These are phyloP conservation scores for Leccinum subrobustum DNA, from an alignment of 1,284 basidiomycete species.

Conservation along the genomic window DNA sequence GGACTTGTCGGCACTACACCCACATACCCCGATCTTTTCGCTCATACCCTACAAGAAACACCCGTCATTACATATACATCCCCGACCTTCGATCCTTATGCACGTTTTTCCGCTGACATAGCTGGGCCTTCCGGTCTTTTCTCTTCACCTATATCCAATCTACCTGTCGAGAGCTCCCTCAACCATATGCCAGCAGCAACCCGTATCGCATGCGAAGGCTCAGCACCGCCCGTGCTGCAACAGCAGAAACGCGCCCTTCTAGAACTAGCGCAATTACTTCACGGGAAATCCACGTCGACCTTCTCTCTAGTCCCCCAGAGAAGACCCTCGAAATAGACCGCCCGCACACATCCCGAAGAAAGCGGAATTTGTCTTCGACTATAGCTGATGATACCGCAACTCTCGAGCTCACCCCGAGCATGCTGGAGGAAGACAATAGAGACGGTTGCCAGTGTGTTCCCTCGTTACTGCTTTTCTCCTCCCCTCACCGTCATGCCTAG, in stretches of 20 bases:
- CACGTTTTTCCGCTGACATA: conserved; percentile 30
- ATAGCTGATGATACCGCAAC: conserved; percentile 34
- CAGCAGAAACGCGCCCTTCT: conserved; percentile 33
- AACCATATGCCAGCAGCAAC: conserved; percentile 46
- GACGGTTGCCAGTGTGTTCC: conserved; percentile 57
- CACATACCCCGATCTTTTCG: conserved; percentile 17
- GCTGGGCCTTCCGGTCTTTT: conserved; percentile 40
- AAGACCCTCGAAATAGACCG: conserved; percentile 30
- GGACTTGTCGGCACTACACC: conserved; percentile 19
- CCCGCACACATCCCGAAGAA: conserved; percentile 23
- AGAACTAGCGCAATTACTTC: conserved; percentile 37
- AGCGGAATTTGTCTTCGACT: conserved; percentile 37
- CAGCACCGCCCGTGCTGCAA: conserved; percentile 31
- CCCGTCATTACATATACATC: conserved; percentile 33
- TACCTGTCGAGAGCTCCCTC: conserved; percentile 48
- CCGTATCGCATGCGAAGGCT: conserved; percentile 51
- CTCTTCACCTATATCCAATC: conserved; percentile 33
- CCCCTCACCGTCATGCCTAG: conserved; percentile 35
- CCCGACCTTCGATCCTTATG: conserved; percentile 40
- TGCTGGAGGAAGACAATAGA: conserved; percentile 43
- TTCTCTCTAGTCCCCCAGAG: conserved; percentile 37
- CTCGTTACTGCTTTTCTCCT: background rate
- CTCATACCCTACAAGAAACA: conserved; percentile 11
- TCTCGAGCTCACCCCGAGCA: conserved; percentile 39
- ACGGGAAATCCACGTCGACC: conserved; percentile 45